phyloP scores from a whole-genome alignment of 2,329 filamentous ascomycete genomes.

The Clarireedia monteithiana region DNA sequence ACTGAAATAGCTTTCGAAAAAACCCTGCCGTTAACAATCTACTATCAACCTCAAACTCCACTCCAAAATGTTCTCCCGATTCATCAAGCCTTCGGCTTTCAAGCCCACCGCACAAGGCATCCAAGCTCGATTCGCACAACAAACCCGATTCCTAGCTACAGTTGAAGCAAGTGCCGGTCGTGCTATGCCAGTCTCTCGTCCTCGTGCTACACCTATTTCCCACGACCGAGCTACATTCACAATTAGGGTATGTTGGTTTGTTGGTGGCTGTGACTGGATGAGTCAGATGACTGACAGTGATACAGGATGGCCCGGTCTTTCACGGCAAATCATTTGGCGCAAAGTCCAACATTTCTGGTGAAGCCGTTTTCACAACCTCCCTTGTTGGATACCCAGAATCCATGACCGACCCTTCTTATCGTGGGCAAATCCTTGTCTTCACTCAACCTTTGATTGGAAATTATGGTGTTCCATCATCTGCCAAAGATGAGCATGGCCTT shows the following conservation, averaged over 20 bases:
- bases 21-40: slow-evolving; percentile 13
- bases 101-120: slow-evolving; percentile 28
- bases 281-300: slow-evolving; percentile 23
- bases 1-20: slow-evolving; percentile 27
- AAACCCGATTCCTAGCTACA: slow-evolving; percentile 52
- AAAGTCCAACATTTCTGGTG: slow-evolving; percentile 92
- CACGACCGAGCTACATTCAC: slow-evolving; percentile 85
- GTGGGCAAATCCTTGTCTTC: slow-evolving; percentile 95
- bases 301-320: slow-evolving; percentile 86
- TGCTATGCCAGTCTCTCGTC: slow-evolving; percentile 51
- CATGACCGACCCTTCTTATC: slow-evolving; percentile 80
- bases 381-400: slow-evolving; percentile 97
- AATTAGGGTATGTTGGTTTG: slow-evolving; percentile 58
- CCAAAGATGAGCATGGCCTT: slow-evolving; percentile 80
- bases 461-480: slow-evolving; percentile 87
- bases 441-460: slow-evolving; percentile 97
- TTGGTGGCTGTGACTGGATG: neutral
- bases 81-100: slow-evolving; percentile 46
- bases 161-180: slow-evolving; percentile 64
- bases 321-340: slow-evolving; percentile 95
- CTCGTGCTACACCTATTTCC: slow-evolving; percentile 58
- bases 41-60: slow-evolving; percentile 18
- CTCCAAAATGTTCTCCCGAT: slow-evolving; percentile 51
- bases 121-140: slow-evolving; percentile 24
- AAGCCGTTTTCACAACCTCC: slow-evolving; percentile 97